Conservation (phyloP, 768 basidiomycete species). For the Trametes meyenii region DNA sequence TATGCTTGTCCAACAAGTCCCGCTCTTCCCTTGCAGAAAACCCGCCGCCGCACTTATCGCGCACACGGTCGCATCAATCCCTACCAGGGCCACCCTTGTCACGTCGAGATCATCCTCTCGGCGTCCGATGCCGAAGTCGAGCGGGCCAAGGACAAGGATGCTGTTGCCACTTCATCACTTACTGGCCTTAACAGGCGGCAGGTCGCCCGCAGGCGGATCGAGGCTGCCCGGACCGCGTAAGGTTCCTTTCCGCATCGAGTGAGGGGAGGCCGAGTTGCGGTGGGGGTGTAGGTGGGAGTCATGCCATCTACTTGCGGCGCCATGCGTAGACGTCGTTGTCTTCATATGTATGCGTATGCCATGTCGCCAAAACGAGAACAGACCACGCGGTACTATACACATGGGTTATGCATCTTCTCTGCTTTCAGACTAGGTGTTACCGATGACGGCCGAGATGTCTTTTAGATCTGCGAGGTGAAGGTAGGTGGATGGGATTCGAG, state of each 20-base stretch:
- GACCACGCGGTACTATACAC: constrained; percentile 23
- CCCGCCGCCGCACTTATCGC: constrained; percentile 98
- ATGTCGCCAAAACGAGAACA: constrained; percentile 30
- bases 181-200: constrained; percentile 82
- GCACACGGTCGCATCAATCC: constrained; percentile 98
- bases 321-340: constrained; percentile 25
- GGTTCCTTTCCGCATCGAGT: not conserved
- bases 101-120: constrained; percentile 92
- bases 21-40: constrained; percentile 64
- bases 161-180: constrained; percentile 50
- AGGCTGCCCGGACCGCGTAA: constrained; percentile 61
- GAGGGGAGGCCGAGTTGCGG: constrained; percentile 12
- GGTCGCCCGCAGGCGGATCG: constrained; percentile 84
- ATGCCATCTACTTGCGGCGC: constrained; percentile 24
- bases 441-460: not conserved
- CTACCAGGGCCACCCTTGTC: constrained; percentile 97
- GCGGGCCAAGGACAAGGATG: constrained; percentile 84
- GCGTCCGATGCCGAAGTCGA: constrained; percentile 83
- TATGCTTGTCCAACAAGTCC: not conserved
- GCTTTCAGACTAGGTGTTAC: not conserved
- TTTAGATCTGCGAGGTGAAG: too few relatives aligned
- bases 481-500: not conserved
- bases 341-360: constrained; percentile 37
- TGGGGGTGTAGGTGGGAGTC: constrained; percentile 21
- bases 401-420: constrained; percentile 25